Base-by-base conservation (phyloP, 2,329 filamentous ascomycete genomes). In the Catunica adiposa region DNA sequence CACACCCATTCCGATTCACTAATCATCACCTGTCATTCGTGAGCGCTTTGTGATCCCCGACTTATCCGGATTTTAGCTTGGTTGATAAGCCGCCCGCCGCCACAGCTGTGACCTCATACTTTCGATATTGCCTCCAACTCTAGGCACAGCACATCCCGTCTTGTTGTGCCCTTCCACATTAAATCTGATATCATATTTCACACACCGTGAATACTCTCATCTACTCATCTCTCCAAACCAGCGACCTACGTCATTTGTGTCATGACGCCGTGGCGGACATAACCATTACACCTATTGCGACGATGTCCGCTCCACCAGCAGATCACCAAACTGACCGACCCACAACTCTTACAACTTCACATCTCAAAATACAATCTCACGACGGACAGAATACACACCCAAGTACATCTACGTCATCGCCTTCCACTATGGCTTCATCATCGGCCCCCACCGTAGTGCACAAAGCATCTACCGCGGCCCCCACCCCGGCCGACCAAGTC, bases 261-360 rank as follows among this genome's bases (percentile, higher is more conserved):
- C 31, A 52, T 52, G 50, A 52, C 50, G 50, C 23, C 31, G 50
- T 17, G 31, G 31, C n/a, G 7, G n/a, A 38, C 50, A 26, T 38
- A 37, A 40, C n/a, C 22, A 29, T 17, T 17, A 52, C 23, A 17
- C 23, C 31, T 22, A n/a, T 38, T 29, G 31, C 31, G 20, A 38
- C 31, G 38, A 15, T 31, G 68, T 69, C 56, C 69, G 73, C 38
- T 68, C 11, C 29, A 5, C 29, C 29, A 11, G 11, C 29, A 5
- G 29, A 5, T 34, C 29, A 34, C 75, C 25, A 82, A 89, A 59
- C 87, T 94, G 61, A 89, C 89, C 4, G 78, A 88, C 22, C 70
- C 76, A 11, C 90, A 22, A 48, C 22, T 26, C 7, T 15, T 26
- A 11, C n/a, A 23, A 22, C 44, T 20, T 26, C 44, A 15, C 20